phyloP scores from a whole-genome alignment of 208 protist genomes.

The Crithidia bombi region DNA sequence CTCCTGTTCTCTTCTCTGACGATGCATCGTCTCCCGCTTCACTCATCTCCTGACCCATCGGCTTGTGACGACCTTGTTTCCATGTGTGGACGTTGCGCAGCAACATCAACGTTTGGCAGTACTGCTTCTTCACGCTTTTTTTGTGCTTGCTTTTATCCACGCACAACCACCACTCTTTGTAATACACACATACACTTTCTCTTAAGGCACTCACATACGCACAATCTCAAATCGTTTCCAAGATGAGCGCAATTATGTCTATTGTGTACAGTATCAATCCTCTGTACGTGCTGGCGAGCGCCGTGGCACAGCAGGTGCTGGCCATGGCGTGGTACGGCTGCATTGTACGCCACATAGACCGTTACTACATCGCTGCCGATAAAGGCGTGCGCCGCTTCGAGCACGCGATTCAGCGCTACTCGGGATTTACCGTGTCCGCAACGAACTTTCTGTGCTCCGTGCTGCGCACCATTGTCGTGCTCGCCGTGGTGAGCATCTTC shows the following conservation, averaged over 20 bases:
- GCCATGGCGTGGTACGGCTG: conserved; percentile 77
- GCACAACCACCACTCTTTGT: neutral
- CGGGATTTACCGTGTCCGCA: conserved; percentile 35
- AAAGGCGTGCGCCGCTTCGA: conserved; percentile 86
- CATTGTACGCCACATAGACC: conserved; percentile 72
- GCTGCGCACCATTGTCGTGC: conserved; percentile 53
- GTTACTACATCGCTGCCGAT: conserved; percentile 86
- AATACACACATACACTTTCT: neutral
- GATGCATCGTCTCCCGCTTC: too few species aligned
- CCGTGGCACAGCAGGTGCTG: conserved; percentile 73
- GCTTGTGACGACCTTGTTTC: too few species aligned
- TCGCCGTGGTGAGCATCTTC: conserved; percentile 42
- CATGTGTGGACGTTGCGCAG: neutral
- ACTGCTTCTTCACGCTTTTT: neutral
- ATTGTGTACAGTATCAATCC: conserved; percentile 50
- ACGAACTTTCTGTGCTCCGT: conserved; percentile 50
- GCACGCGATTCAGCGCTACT: conserved; percentile 78
- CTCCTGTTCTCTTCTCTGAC: too few species aligned
- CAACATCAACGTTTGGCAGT: neutral
- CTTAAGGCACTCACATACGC: neutral
- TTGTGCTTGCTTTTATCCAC: neutral
- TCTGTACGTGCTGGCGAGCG: conserved; percentile 49
- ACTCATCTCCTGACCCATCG: too few species aligned
- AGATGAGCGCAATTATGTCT: conserved; percentile 25
- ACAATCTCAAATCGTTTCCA: neutral